Evolutionary conservation across 805 yeast genomes (phyloP), one percentile per base, ranked within the genome.

Genomic region (Kodamaea lidongshanica): DNA sequence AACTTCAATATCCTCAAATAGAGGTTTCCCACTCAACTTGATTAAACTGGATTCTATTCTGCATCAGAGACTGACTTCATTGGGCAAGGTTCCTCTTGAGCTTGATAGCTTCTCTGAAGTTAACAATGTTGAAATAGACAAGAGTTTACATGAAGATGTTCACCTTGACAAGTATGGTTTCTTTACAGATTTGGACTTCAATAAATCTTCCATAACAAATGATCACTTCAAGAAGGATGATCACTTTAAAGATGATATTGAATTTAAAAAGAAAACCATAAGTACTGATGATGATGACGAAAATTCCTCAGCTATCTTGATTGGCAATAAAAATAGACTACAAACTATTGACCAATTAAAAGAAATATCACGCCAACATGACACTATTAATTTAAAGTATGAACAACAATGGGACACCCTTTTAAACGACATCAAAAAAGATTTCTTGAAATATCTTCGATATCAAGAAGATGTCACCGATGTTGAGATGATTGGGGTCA

Each of bases 101-200:
- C 52, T 70, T 45, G 68, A 65, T 14, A 48, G 44, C 19, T 31
- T 31, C 26, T 17, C 22, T 5, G 30, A 27, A 10, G 42, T 54
- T 1, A 36, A 20, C n/a, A 16, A 22, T 14, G 27, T 14, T 16
- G 23, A 27, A 8, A 25, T 16, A 17, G 24, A 16, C 7, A 15
- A 9, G 18, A 23, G 20, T 14, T 17, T 14, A 4, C 23, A 30
- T 3, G 27, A 27, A 13, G 35, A 28, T 6, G 28, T 25, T n/a
- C 36, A 23, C 19, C 57, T 72, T 8, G 77, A 72, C 45, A 53
- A 64, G 38, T 71, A 61, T 46, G 78, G 78, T 1, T 72, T 72
- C 40, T 52, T 70, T 18, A 59, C 44, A 28, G 61, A 48, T 30
- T 30, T 34, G 19, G 33, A 37, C n/a, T 19, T 17, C 21, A 27